Base-by-base conservation (phyloP, 1,284 basidiomycete species). In the Tilletia indica region DNA sequence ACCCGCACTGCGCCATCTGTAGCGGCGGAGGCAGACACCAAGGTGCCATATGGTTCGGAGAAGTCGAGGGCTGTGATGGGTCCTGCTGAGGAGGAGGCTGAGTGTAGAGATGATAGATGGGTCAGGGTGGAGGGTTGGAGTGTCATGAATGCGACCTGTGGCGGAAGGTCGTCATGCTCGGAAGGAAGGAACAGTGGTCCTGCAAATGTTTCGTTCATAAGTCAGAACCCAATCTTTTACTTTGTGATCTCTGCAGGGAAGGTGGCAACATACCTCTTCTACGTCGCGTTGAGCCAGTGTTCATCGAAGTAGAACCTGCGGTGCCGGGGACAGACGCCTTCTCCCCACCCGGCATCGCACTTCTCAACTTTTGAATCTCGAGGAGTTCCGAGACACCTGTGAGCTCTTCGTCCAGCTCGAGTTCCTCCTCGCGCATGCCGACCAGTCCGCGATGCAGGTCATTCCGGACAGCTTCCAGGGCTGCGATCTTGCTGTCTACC, bases 151-250 rank as follows among this genome's bases (percentile, higher is more conserved):
- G 96, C 96, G 3, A 98, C 90, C 3, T 93, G 93, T 5, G 91
- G 89, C 4, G 96, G 97, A 70, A 99, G 87, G 71, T 97, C 94
- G 80, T 97, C 94, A 79, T 99, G 97, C 84, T 99, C 97, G 16
- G 93, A 96, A 1, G 96, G 96, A 72, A 99, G 85, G 87, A 99
- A 99, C 8, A 93, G 92, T 0, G 96, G 95, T 11, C 76, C 80
- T 51, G 78, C 77, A 38, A 76, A 39, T 36, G n/a, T n/a, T n/a
- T n/a, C n/a, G 14, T 5, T 2, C 1, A 39, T 0, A 14, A 63
- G 1, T 12, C 6, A 19, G 34, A 38, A 39, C 1, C 25, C 25
- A 0, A 31, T 1, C 25, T 2, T n/a, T 8, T 54, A 2, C n/a
- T n/a, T 14, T 54, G 0, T 8, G 6, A 54, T 11, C 11, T n/a